phyloP scores from a whole-genome alignment of 371 early-diverging fungal species.

The Syncephalastrum contaminatum region DNA sequence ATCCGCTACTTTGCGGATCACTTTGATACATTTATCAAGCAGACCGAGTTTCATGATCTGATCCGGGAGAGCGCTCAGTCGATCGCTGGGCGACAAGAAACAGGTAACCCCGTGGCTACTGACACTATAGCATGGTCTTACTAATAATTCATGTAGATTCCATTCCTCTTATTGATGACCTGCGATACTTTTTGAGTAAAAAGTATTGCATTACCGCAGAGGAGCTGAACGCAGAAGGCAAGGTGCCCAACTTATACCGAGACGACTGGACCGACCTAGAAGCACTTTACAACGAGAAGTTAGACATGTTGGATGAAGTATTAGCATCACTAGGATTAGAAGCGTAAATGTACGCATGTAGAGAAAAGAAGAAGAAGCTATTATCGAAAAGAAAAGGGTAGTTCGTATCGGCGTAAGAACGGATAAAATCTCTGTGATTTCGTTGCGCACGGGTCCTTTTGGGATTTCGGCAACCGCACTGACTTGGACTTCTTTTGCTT shows the following conservation, averaged over 20 bases:
- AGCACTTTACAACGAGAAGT: constrained; percentile 25
- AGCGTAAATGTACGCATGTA: constrained; percentile 18
- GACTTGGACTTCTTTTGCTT: background rate
- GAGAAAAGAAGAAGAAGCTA: too few relatives aligned
- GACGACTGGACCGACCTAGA: constrained; percentile 36
- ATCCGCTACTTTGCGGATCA: constrained; percentile 34
- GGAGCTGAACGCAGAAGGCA: constrained; percentile 30
- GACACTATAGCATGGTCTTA: background rate
- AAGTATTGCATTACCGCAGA: constrained; percentile 30
- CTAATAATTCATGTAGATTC: constrained; percentile 19
- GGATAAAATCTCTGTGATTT: too few relatives aligned
- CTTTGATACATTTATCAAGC: constrained; percentile 23
- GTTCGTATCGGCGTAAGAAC: too few relatives aligned
- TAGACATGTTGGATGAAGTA: constrained; percentile 28
- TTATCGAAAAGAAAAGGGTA: too few relatives aligned
- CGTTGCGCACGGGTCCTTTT: too few relatives aligned
- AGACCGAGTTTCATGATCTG: constrained; percentile 20
- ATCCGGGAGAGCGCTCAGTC: constrained; percentile 30
- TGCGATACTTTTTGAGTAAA: constrained; percentile 36
- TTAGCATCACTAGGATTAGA: constrained; percentile 34
- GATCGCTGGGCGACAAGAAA: constrained; percentile 33
- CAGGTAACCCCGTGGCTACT: constrained; percentile 21
- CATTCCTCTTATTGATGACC: constrained; percentile 37
- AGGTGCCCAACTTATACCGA: constrained; percentile 23
- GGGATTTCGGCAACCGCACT: too few relatives aligned